Evolutionary conservation across 2,329 filamentous ascomycete genomes (phyloP).

Genomic region (Ophiognomonia clavigignenti-juglandacearum): DNA sequence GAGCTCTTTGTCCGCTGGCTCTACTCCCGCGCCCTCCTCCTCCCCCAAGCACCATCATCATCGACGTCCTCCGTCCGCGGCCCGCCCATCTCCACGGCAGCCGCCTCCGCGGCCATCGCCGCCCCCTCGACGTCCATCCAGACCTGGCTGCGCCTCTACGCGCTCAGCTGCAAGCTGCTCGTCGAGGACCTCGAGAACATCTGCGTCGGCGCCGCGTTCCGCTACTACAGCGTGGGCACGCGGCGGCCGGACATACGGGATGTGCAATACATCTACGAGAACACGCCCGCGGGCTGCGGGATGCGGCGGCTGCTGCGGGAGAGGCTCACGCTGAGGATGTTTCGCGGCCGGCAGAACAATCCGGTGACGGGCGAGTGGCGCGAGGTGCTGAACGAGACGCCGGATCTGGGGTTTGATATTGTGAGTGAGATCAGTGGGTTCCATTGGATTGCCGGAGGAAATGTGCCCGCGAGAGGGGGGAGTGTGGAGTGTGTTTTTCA

Average conservation of each 20-base stretch:
- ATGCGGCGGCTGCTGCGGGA: slow-evolving; percentile 12
- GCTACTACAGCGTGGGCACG: slow-evolving; percentile 11
- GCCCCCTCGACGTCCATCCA: slow-evolving; percentile 4
- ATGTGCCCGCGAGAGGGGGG: slow-evolving; percentile 1
- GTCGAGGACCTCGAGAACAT: slow-evolving; percentile 14
- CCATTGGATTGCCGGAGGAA: slow-evolving; percentile 11
- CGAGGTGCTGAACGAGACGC: slow-evolving; percentile 10
- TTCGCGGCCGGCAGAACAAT: slow-evolving; percentile 13
- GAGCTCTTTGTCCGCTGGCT: slow-evolving; percentile 16
- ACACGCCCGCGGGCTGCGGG: slow-evolving; percentile 6
- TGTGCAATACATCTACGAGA: slow-evolving; percentile 13
- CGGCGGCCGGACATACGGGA: slow-evolving; percentile 12
- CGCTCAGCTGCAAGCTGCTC: slow-evolving; percentile 12
- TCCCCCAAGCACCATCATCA: not conserved
- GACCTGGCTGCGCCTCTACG: slow-evolving; percentile 9
- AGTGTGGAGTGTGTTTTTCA: slow-evolving; percentile 7
- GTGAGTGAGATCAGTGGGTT: slow-evolving; percentile 9
- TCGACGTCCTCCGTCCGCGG: not conserved
- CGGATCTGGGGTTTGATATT: slow-evolving; percentile 11
- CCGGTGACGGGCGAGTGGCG: slow-evolving; percentile 10
- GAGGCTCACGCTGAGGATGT: slow-evolving; percentile 11
- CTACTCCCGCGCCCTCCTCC: slow-evolving; percentile 7
- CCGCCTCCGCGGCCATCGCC: not conserved
- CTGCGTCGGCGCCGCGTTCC: slow-evolving; percentile 10
- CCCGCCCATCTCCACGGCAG: not conserved